Evolutionary conservation across 805 yeast genomes (phyloP).

Genomic region (Metschnikowia sp.): DNA sequence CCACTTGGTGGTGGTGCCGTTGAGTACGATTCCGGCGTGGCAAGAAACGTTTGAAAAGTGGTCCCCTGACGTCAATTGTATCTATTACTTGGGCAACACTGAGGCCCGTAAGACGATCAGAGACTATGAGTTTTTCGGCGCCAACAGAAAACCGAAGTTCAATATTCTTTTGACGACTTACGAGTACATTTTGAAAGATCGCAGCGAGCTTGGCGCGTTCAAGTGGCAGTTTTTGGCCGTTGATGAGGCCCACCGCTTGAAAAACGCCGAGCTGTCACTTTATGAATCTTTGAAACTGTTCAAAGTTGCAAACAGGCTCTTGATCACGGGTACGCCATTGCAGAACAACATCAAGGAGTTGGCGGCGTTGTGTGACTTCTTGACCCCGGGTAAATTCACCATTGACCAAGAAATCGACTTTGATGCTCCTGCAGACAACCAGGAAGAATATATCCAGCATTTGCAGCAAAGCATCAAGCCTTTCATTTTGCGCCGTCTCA

Average conservation of each 20-base stretch:
- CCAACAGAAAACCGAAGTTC: conserved; percentile 75
- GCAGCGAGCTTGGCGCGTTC: conserved; percentile 71
- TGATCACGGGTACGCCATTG: conserved; percentile 97
- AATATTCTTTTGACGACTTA: conserved; percentile 92
- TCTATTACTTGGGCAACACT: conserved; percentile 90
- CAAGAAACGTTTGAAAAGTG: conserved; percentile 97
- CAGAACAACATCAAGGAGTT: conserved; percentile 94
- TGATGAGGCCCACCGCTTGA: conserved; percentile 96
- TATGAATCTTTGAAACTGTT: conserved; percentile 85
- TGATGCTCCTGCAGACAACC: conserved; percentile 81
- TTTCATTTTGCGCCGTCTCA: conserved; percentile 85
- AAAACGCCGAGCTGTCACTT: conserved; percentile 88
- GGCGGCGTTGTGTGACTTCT: conserved; percentile 89
- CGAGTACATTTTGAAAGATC: conserved; percentile 91
- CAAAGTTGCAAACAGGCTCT: conserved; percentile 75
- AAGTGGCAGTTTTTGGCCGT: conserved; percentile 97
- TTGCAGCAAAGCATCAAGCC: conserved; percentile 86
- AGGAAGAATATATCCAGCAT: conserved; percentile 83
- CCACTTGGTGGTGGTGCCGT: conserved; percentile 91
- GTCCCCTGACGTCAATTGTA: conserved; percentile 94
- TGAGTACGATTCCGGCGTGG: conserved; percentile 97
- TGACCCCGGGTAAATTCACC: conserved; percentile 90
- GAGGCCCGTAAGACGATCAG: conserved; percentile 78
- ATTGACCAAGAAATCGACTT: conserved; percentile 96
- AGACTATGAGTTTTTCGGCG: conserved; percentile 72